Evolutionary conservation across 371 early-diverging fungal genomes (phyloP), one percentile per base, ranked within the genome.

Genomic region (Syncephalastrum racemosum): DNA sequence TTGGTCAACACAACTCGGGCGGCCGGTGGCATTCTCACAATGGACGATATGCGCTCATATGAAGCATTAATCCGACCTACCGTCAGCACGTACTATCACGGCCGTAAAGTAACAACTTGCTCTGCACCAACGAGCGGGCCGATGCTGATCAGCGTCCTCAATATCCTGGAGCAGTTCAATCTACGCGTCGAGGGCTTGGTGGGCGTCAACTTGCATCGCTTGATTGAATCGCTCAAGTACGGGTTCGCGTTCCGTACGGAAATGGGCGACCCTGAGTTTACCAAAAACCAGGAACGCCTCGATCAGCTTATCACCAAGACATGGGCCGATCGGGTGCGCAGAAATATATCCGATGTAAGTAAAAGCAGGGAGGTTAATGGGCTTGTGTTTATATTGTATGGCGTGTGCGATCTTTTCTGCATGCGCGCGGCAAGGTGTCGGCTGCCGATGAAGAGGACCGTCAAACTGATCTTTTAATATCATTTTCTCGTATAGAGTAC

Each of bases 151-250:
- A 82, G 86, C 63, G 82, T 93, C 36, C 77, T 98, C 48, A 97
- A 98, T 54, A 82, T 95, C 31, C 63, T 97, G 46, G 98, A 99
- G 66, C 85, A 89, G 12, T 96, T 78, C 63, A 80, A 89, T 53
- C 66, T 94, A 7, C 70, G 76, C 8, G 63, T 64, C 4, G 67
- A 86, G 22, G 88, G 86, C 0, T 63, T 65, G 14, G 72, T 67
- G 18, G 75, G 77, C 7, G 39, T 90, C 13, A 88, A 86, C 47
- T 50, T 84, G 6, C 96, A 96, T 65, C 79, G 91, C 6, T 64
- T 97, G 10, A 71, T 95, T 0, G 99, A 99, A 69, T 86, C 94
- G 1, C 85, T 97, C 67, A 99, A 98, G 66, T 92, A 76, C 65
- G 97, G 91, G 0, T 93, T 81, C 71, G 95, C 96, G 1, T 83